Conservation (phyloP, 345 rosid genomes). For the Camelina hispida region DNA sequence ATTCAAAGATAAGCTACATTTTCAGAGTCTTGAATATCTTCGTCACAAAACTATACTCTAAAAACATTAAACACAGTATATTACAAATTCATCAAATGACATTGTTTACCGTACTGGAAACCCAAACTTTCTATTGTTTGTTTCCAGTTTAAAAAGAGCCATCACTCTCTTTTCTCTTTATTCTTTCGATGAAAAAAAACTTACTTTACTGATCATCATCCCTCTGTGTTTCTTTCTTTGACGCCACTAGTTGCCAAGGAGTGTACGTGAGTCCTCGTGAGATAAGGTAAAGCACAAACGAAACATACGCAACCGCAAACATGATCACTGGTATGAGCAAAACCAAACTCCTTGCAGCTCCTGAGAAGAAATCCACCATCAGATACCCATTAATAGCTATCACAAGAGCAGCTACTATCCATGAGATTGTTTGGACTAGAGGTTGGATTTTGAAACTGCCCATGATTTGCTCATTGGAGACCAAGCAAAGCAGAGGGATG, state of each 20-base stretch:
- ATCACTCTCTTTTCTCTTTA: background rate
- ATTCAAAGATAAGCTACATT: slow-evolving; percentile 6
- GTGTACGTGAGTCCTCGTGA: slow-evolving; percentile 52
- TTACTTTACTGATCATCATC: slow-evolving; percentile 36
- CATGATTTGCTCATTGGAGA: slow-evolving; percentile 87
- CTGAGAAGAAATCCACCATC: slow-evolving; percentile 74
- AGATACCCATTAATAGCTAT: slow-evolving; percentile 90
- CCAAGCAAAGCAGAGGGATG: slow-evolving; percentile 85
- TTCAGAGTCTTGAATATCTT: slow-evolving; percentile 2
- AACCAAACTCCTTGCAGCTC: slow-evolving; percentile 57
- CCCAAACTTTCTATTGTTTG: slow-evolving; percentile 12
- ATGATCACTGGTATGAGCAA: slow-evolving; percentile 46
- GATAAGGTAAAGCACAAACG: slow-evolving; percentile 75
- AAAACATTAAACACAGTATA: slow-evolving; percentile 20
- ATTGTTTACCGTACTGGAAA: slow-evolving; percentile 17
- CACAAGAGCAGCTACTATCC: slow-evolving; percentile 88
- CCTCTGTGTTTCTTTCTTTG: slow-evolving; percentile 33
- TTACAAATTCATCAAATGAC: slow-evolving; percentile 11
- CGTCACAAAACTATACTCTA: slow-evolving; percentile 21
- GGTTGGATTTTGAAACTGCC: slow-evolving; percentile 82
- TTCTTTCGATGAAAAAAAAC: background rate
- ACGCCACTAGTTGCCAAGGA: slow-evolving; percentile 47
- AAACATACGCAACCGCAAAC: slow-evolving; percentile 59
- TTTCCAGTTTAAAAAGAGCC: slow-evolving; percentile 15
- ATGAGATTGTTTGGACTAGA: slow-evolving; percentile 64